Percentiles rank a stretch among this genome's conserved stretches.
Evolutionary conservation across 371 early-diverging fungal species (phyloP).

Genomic region (Massospora cicadina): DNA sequence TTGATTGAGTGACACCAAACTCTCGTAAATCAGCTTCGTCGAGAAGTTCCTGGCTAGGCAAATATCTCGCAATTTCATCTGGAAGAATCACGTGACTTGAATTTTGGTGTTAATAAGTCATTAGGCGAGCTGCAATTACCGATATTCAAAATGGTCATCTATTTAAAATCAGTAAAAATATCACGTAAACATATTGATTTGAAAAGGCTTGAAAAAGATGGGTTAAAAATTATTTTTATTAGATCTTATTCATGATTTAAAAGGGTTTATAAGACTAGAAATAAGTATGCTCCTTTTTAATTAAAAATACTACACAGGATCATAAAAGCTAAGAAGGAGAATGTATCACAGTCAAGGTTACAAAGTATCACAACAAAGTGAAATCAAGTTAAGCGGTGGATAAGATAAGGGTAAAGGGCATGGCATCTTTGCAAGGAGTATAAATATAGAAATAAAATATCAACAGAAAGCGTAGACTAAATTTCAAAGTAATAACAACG

Average conservation of each 20-base stretch:
- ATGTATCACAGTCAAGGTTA: too few species aligned
- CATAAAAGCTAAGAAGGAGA: too few species aligned
- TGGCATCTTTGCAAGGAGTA: neutral
- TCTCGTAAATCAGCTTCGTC: constrained; percentile 56
- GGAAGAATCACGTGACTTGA: constrained; percentile 66
- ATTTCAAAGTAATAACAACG: neutral
- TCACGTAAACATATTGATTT: neutral
- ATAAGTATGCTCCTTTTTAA: neutral
- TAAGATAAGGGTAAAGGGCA: too few species aligned
- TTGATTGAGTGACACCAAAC: constrained; percentile 58
- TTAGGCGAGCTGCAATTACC: constrained; percentile 2
- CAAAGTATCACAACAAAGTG: too few species aligned
- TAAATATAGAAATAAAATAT: neutral
- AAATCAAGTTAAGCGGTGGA: too few species aligned
- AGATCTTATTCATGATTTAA: too few species aligned
- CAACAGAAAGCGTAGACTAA: neutral
- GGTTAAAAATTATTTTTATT: neutral
- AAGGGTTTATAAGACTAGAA: neutral
- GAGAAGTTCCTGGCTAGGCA: constrained; percentile 33
- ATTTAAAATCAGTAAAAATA: neutral
- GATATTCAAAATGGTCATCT: constrained; percentile 20
- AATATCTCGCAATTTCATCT: constrained; percentile 31
- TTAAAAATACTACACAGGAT: neutral
- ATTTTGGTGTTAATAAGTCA: neutral
- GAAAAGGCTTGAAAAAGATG: neutral